These are phyloP conservation scores for Cyberlindnera subsufficiens DNA, from an alignment of 805 yeast genomes.

Conservation along the genomic window DNA sequence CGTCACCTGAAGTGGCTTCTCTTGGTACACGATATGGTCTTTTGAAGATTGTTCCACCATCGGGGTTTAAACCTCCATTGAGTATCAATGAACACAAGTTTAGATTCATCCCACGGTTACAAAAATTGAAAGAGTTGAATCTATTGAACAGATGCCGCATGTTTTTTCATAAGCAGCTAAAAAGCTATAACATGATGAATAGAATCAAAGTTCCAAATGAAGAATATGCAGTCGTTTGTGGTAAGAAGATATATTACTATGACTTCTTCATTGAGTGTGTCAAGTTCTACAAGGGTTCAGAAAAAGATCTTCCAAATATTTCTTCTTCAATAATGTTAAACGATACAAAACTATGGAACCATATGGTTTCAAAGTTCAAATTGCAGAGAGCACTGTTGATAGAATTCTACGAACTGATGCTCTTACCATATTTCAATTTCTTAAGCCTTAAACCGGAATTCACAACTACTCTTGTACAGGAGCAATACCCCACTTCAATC, in stretches of 20 bases:
- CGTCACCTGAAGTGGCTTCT: conserved; percentile 35
- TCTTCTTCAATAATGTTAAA: conserved; percentile 8
- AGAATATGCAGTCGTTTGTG: conserved; percentile 1
- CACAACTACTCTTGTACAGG: conserved; percentile 17
- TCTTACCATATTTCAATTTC: conserved; percentile 29
- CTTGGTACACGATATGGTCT: conserved; percentile 66
- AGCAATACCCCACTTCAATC: conserved; percentile 27
- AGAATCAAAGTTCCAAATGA: not conserved
- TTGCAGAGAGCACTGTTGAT: conserved; percentile 9
- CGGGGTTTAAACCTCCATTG: conserved; percentile 43
- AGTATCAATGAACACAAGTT: conserved; percentile 47
- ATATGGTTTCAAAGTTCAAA: conserved; percentile 12
- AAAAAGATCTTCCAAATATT: conserved; percentile 4
- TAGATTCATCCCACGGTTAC: conserved; percentile 64
- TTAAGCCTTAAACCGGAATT: conserved; percentile 23
- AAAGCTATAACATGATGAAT: conserved; percentile 49
- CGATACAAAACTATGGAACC: conserved; percentile 24
- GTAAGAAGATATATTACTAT: conserved; percentile 26
- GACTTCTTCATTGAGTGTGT: conserved; percentile 34
- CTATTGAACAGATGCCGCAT: conserved; percentile 55
- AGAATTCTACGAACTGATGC: conserved; percentile 20
- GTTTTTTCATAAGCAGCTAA: conserved; percentile 56
- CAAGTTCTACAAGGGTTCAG: conserved; percentile 14
- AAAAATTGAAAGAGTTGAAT: conserved; percentile 58
- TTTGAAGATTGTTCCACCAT: conserved; percentile 65